Conservation (phyloP, 495 filamentous ascomycete species). For the Talaromyces ruber region DNA sequence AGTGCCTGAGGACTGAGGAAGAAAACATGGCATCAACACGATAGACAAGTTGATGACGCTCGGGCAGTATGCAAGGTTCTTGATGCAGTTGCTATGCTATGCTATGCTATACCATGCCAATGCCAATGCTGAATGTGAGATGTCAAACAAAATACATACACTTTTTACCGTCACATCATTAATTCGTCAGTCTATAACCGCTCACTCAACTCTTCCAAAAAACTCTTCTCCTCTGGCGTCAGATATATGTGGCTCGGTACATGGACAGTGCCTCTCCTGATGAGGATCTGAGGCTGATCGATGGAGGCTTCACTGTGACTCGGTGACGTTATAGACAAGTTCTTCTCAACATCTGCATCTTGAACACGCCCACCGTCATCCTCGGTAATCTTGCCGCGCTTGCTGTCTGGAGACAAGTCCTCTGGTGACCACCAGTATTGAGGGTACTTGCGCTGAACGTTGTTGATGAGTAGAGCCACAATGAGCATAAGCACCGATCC, state of each 20-base stretch:
- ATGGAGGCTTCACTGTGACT: not conserved
- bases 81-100: not conserved
- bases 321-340: not conserved
- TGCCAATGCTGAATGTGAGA: not conserved
- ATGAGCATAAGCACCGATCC: conserved; percentile 56
- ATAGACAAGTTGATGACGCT: no score
- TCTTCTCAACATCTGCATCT: conserved; percentile 16
- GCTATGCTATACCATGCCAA: conserved; percentile 1
- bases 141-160: not conserved
- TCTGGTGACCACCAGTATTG: conserved; percentile 59
- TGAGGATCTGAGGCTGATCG: conserved; percentile 19
- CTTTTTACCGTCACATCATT: not conserved
- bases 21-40: not conserved
- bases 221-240: conserved; percentile 20
- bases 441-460: conserved; percentile 68
- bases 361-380: not conserved
- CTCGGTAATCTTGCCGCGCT: not conserved
- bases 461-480: conserved; percentile 64
- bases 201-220: conserved; percentile 24
- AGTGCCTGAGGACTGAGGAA: not conserved
- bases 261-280: conserved; percentile 19
- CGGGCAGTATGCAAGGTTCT: not conserved
- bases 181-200: conserved; percentile 16
- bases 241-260: conserved; percentile 28
- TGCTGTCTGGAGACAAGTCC: conserved; percentile 12